Evolutionary conservation across 257 asterid genomes (phyloP), one percentile per base, ranked within the genome.

Genomic region (Solanum virginianum): DNA sequence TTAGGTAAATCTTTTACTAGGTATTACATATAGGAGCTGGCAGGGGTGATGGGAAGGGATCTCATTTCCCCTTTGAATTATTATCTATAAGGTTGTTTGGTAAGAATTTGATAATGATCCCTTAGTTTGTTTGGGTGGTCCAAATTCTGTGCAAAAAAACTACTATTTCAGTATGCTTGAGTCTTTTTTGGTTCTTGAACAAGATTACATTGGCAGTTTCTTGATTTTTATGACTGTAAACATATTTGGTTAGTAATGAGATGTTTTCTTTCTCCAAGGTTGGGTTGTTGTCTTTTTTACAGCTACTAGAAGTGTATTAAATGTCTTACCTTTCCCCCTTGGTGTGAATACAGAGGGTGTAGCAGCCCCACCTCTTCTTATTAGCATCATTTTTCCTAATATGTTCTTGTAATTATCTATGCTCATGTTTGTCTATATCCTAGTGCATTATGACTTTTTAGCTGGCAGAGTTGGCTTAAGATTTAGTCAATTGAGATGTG

Each of bases 101-200:
- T 20, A 70, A 87, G 91, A 56, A 84, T 89, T 89, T 83, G 93
- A 85, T 89, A 75, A 26, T 84, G 81, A 88, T 88, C 97, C 91
- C 85, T 87, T 89, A 41, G 90, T 91, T 90, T 91, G 90, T 88
- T 89, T 86, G 88, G 89, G 91, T 77, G 84, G 85, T 89, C 95
- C 94, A 24, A 86, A 87, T 83, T 89, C 90, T 69, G 80, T 83
- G 86, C 17, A 56, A 83, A 55, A 75, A 51, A 54, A 15, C 80
- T 17, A 66, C 49, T 47, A 65, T 66, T 17, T 14, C 62, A 51
- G 66, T 51, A 51, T 65, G 85, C 79, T 66, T 51, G 24, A 51
- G 36, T 66, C 12, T 66, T 24, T 65, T 79, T 77, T 29, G 29
- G 17, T 49, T 24, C 43, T 75, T 49, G 62, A 75, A 36, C 77